Evolutionary conservation across 768 basidiomycete species (phyloP), one percentile per base, ranked within the genome.

Genomic region (Lactarius psammicola): DNA sequence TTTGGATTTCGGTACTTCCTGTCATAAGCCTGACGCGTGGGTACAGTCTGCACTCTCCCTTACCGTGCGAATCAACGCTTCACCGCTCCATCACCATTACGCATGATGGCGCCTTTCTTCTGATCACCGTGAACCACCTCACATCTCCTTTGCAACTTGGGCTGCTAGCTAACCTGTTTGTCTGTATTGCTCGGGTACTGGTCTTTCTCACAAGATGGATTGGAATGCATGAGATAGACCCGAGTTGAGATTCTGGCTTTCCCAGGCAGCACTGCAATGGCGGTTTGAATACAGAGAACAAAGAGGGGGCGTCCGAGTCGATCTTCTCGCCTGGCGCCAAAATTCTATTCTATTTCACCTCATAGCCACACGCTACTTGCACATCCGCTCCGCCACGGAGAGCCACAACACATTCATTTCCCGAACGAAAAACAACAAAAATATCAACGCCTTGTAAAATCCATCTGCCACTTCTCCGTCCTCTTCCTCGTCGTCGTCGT

Each of bases 261-360:
- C 33, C 15, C 28, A 26, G 64, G 17, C 64, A 0, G 34, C 10
- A 56, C 26, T 33, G 23, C 17, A 49, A 61, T 61, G n/a, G 28
- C 20, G 2, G 40, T 2, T 11, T 7, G 18, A 57, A 65, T 1
- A 51, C 49, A 51, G 56, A 11, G 34, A 11, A 30, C 31, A 17
- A 46, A n/a, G n/a, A n/a, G n/a, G 1, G 1, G 3, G 18, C 28
- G 18, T 18, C 13, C 26, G 9, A 13, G 5, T 56, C 34, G 11
- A 60, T 38, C 31, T 49, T 46, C 30, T 57, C 44, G 59, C 64
- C 64, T 51, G 60, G 59, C 15, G 64, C 64, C 60, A 56, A 65
- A 34, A 17, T 10, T 34, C 34, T 26, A 23, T 15, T n/a, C n/a
- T n/a, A n/a, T n/a, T n/a, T n/a, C 42, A 13, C 53, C 1, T 2